Evolutionary conservation across 108 stramenopile species (phyloP).

Genomic region (Conticribra guillardii): DNA sequence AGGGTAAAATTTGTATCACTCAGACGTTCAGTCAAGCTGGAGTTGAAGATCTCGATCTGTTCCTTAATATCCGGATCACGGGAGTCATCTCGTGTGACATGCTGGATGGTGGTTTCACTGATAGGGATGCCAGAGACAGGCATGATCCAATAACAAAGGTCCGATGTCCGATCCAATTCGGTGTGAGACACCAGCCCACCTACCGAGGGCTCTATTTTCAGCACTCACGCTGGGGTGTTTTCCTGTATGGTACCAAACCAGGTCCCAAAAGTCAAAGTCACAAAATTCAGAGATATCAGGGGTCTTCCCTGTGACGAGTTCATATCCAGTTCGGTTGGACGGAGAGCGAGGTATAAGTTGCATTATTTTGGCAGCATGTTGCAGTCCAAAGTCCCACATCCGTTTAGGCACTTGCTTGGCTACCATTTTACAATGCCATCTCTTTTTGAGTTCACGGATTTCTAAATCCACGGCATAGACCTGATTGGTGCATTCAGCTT

Average conservation of each 20-base stretch:
- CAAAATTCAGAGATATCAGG: slow-evolving; percentile 3
- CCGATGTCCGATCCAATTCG: neutral
- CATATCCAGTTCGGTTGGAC: slow-evolving; percentile 3
- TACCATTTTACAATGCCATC: slow-evolving; percentile 4
- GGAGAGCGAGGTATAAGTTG: neutral
- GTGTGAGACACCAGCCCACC: neutral
- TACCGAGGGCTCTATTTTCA: neutral
- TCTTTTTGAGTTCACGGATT: slow-evolving; percentile 2
- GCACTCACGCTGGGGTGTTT: neutral
- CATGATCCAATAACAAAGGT: neutral
- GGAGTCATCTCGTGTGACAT: neutral
- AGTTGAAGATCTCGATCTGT: neutral
- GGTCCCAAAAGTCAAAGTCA: slow-evolving; percentile 10
- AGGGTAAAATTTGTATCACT: slow-evolving; percentile 5
- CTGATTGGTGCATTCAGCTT: neutral
- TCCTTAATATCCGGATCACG: neutral
- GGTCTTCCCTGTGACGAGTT: slow-evolving; percentile 37
- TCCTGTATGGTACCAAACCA: neutral
- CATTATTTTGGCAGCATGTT: slow-evolving; percentile 19
- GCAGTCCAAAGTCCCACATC: slow-evolving; percentile 36
- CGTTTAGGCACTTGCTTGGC: slow-evolving; percentile 8
- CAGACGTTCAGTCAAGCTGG: neutral
- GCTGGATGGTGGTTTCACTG: neutral
- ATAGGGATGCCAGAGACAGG: neutral
- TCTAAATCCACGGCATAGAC: neutral